A percentile compares a stretch with the other conserved stretches of the same genome.
Evolutionary conservation across 2,329 filamentous ascomycete species (phyloP).

Genomic region (Claviceps fusiformis): DNA sequence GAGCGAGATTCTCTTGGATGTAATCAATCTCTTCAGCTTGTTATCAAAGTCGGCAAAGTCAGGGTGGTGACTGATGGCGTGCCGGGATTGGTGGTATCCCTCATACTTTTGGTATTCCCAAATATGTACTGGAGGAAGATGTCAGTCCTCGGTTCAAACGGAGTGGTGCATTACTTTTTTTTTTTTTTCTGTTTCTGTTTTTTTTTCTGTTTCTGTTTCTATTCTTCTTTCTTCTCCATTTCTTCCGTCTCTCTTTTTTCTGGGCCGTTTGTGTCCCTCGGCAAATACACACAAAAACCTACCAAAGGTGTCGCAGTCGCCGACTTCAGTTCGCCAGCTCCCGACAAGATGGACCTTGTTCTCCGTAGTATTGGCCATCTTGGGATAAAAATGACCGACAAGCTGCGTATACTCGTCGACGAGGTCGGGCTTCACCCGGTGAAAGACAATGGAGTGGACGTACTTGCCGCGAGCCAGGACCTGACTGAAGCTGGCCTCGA

Average conservation of each 20-base stretch:
- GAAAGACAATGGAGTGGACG: conserved; percentile 93
- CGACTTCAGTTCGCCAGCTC: conserved; percentile 96
- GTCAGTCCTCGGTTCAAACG: not conserved
- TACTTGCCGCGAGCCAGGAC: conserved; percentile 94
- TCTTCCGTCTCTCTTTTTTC: too few species aligned
- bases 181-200: not conserved
- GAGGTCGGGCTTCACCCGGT: conserved; percentile 89
- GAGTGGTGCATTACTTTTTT: not conserved
- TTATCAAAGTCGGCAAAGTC: conserved; percentile 73
- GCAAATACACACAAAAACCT: conserved; percentile 17
- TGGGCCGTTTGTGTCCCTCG: too few species aligned
- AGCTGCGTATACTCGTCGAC: conserved; percentile 89
- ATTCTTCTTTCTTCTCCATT: too few species aligned
- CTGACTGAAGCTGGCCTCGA: conserved; percentile 91
- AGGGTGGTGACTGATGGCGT: conserved; percentile 70
- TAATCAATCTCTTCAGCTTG: conserved; percentile 76
- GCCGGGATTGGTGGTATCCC: conserved; percentile 84
- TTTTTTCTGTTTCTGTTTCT: too few species aligned
- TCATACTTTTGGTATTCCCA: conserved; percentile 98
- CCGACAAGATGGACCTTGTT: conserved; percentile 95
- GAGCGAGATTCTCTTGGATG: conserved; percentile 70
- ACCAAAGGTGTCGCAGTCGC: conserved; percentile 95
- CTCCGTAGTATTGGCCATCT: conserved; percentile 68
- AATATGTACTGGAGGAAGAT: conserved; percentile 62
- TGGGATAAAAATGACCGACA: conserved; percentile 84